Evolutionary conservation across 148 eudicot species (phyloP).

Genomic region (Nepenthes gracilis): DNA sequence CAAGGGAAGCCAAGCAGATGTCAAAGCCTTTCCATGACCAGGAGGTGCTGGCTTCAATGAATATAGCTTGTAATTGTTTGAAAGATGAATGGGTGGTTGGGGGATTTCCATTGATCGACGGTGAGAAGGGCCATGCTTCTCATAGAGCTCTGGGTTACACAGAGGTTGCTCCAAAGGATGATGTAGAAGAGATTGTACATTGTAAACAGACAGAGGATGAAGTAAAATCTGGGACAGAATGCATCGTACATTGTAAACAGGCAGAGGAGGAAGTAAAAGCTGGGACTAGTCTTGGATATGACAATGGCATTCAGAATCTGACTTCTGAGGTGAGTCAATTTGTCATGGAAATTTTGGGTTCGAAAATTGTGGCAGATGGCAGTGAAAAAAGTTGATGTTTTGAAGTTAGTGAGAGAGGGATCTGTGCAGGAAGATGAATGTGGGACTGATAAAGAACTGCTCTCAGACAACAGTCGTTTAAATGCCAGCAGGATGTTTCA

Average conservation of each 20-base stretch:
- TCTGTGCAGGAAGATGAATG: constrained; percentile 48
- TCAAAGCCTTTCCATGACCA: constrained; percentile 6
- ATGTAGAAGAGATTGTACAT: constrained; percentile 14
- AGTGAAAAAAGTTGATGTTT: constrained; percentile 26
- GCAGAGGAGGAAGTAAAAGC: constrained; percentile 10
- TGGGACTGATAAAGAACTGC: constrained; percentile 19
- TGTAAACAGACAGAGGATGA: constrained; percentile 12
- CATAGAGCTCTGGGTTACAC: constrained; percentile 1
- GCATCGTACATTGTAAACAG: constrained; percentile 14
- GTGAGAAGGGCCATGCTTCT: neutral
- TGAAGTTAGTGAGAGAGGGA: constrained; percentile 37
- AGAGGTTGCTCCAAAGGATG: constrained; percentile 5
- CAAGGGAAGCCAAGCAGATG: constrained; percentile 7
- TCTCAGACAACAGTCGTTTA: constrained; percentile 23
- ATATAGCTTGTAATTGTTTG: constrained; percentile 17
- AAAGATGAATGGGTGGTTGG: constrained; percentile 16
- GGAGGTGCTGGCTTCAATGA: constrained; percentile 14
- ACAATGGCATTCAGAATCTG: constrained; percentile 18
- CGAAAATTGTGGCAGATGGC: constrained; percentile 20
- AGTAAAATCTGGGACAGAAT: constrained; percentile 11
- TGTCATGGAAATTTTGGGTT: constrained; percentile 36
- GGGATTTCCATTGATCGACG: neutral
- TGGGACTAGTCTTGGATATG: constrained; percentile 10
- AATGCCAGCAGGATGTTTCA: constrained; percentile 32
- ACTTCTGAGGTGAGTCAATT: constrained; percentile 48